phyloP scores from a whole-genome alignment of 2,329 filamentous ascomycete species.

The Cladosporium halotolerans region DNA sequence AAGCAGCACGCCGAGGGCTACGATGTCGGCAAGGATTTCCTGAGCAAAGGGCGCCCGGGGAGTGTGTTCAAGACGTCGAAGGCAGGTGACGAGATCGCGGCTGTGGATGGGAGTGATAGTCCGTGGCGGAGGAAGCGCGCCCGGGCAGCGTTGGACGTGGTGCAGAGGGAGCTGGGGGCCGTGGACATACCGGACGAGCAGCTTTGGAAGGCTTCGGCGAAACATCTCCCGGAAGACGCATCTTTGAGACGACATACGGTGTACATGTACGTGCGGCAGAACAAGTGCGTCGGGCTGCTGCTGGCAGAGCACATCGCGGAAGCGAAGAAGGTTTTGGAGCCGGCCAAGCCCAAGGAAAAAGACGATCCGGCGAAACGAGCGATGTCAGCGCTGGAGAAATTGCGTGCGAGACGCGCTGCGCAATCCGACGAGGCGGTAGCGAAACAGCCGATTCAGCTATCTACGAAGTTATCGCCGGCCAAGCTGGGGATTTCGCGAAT shows the following conservation, averaged over 20 bases:
- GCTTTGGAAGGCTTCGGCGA: slow-evolving; percentile 48
- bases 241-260: slow-evolving; percentile 46
- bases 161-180: slow-evolving; percentile 57
- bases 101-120: slow-evolving; percentile 51
- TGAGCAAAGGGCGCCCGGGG: slow-evolving; percentile 32
- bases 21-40: slow-evolving; percentile 53
- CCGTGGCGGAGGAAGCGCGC: slow-evolving; percentile 50
- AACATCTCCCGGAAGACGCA: slow-evolving; percentile 18
- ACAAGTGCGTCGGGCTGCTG: slow-evolving; percentile 57
- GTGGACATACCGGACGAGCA: slow-evolving; percentile 52
- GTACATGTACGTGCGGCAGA: slow-evolving; percentile 55
- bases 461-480: slow-evolving; percentile 30
- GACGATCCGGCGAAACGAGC: not conserved
- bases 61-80: slow-evolving; percentile 16
- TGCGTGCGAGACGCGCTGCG: slow-evolving; percentile 11
- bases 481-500: slow-evolving; percentile 59
- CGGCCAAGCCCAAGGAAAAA: slow-evolving; percentile 3
- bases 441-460: slow-evolving; percentile 19
- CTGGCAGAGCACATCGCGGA: slow-evolving; percentile 56
- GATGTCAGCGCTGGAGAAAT: slow-evolving; percentile 6
- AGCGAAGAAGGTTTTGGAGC: slow-evolving; percentile 45
- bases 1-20: slow-evolving; percentile 56
- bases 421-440: slow-evolving; percentile 9
- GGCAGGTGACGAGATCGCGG: slow-evolving; percentile 47
- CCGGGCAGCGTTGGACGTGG: slow-evolving; percentile 50